Percentiles rank a stretch among this genome's conserved stretches.
phyloP scores from a whole-genome alignment of 371 early-diverging fungal species.

The Mortierella sp. region DNA sequence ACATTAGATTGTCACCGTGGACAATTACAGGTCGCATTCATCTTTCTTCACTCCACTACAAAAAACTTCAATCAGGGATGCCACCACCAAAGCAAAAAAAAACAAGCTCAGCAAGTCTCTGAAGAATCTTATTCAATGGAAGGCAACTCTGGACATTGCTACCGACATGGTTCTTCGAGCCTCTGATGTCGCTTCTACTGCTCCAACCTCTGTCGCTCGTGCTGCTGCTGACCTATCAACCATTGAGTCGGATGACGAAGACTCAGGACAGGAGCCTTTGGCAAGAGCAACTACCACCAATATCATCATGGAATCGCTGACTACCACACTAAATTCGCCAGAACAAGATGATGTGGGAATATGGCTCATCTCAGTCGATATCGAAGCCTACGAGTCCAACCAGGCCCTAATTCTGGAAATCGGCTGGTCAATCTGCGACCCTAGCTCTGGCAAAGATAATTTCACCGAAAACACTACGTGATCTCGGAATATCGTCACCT shows the following conservation, averaged over 20 bases:
- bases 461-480: conserved; percentile 74
- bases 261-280: background rate
- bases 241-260: background rate
- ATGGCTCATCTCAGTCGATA: conserved; percentile 71
- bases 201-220: background rate
- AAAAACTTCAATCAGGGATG: too few species aligned
- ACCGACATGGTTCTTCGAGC: conserved; percentile 23
- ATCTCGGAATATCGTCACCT: conserved; percentile 67
- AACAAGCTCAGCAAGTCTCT: conserved; percentile 4
- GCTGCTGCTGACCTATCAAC: too few species aligned
- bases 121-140: conserved; percentile 16
- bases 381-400: conserved; percentile 76
- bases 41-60: too few species aligned
- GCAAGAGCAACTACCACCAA: background rate
- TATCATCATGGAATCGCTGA: background rate
- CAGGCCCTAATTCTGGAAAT: conserved; percentile 75
- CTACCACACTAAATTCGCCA: background rate
- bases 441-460: conserved; percentile 39
- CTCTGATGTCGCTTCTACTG: background rate
- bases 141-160: conserved; percentile 21
- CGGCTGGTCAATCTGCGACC: conserved; percentile 77
- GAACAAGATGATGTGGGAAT: conserved; percentile 4
- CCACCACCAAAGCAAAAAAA: too few species aligned
- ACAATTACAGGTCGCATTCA: too few species aligned
- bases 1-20: too few species aligned